Percentiles rank a stretch among this genome's conserved stretches.
These are phyloP conservation scores for Arxiozyma slooffiae DNA, from an alignment of 1,139 yeast species.

Conservation along the genomic window DNA sequence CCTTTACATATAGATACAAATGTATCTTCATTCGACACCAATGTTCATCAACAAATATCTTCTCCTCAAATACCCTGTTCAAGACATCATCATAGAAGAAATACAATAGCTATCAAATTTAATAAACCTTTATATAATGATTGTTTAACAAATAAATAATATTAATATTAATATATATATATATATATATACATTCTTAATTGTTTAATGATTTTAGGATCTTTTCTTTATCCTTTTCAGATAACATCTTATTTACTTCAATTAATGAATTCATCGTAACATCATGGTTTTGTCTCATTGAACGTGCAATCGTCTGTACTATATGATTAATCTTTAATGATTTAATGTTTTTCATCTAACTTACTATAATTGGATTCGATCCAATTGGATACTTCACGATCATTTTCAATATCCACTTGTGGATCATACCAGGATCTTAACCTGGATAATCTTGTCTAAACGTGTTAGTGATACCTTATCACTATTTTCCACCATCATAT, in stretches of 20 bases:
- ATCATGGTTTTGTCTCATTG: conserved; percentile 48
- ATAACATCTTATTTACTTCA: conserved; percentile 50
- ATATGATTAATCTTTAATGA: conserved; percentile 57
- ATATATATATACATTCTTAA: neutral
- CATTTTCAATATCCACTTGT: conserved; percentile 62
- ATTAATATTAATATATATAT: neutral
- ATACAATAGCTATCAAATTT: conserved; percentile 27
- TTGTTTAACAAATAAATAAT: neutral
- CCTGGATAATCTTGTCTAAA: conserved; percentile 76
- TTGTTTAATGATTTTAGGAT: conserved; percentile 8
- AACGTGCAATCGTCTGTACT: conserved; percentile 50
- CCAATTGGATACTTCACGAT: conserved; percentile 74
- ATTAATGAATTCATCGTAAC: conserved; percentile 49
- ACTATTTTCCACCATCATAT: conserved; percentile 52
- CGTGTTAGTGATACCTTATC: conserved; percentile 54
- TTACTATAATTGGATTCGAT: conserved; percentile 67
- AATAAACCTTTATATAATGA: conserved; percentile 19
- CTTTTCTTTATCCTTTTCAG: conserved; percentile 52
- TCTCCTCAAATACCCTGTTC: conserved; percentile 11
- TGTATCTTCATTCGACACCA: neutral
- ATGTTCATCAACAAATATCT: neutral
- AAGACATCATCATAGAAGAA: conserved; percentile 30
- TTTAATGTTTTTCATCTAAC: conserved; percentile 51
- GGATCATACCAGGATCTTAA: conserved; percentile 78
- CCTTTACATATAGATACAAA: conserved; percentile 1